Conservation (phyloP, 805 yeast species). For the Spathaspora arborariae region DNA sequence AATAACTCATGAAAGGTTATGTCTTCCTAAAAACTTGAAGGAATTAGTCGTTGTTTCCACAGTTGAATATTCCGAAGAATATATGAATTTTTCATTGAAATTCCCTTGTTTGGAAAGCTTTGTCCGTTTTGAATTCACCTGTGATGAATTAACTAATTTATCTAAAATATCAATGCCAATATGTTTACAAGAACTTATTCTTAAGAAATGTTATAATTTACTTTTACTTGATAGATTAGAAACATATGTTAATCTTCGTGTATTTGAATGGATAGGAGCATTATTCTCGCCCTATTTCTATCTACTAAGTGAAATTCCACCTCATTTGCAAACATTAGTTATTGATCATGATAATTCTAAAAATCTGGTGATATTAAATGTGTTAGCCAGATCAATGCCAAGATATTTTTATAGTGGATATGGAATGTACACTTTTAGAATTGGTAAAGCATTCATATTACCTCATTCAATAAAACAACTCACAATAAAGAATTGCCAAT, state of each 20-base stretch:
- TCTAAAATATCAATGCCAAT: background rate
- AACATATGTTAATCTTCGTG: background rate
- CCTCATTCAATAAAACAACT: slow-evolving; percentile 1
- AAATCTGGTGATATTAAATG: background rate
- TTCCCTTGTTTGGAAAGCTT: background rate
- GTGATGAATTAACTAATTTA: slow-evolving; percentile 1
- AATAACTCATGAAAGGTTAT: background rate
- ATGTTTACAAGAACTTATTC: background rate
- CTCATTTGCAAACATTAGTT: background rate
- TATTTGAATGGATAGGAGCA: slow-evolving; percentile 3
- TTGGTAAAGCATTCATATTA: slow-evolving; percentile 2
- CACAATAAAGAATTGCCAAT: slow-evolving; percentile 2
- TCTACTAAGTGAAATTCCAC: background rate
- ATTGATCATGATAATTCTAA: slow-evolving; percentile 1
- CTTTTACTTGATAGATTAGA: slow-evolving; percentile 1
- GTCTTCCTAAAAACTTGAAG: background rate
- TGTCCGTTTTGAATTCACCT: background rate
- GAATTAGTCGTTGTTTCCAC: background rate
- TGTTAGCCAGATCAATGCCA: slow-evolving; percentile 3
- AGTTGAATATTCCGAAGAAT: background rate
- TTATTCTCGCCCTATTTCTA: slow-evolving; percentile 4
- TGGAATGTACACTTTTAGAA: slow-evolving; percentile 2
- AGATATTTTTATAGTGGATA: background rate
- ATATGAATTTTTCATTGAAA: background rate
- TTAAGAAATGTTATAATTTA: slow-evolving; percentile 1